Percentiles rank a stretch among this genome's conserved stretches.
phyloP scores from a whole-genome alignment of 306 rosid genomes.

The Quercus aquifolioides region DNA sequence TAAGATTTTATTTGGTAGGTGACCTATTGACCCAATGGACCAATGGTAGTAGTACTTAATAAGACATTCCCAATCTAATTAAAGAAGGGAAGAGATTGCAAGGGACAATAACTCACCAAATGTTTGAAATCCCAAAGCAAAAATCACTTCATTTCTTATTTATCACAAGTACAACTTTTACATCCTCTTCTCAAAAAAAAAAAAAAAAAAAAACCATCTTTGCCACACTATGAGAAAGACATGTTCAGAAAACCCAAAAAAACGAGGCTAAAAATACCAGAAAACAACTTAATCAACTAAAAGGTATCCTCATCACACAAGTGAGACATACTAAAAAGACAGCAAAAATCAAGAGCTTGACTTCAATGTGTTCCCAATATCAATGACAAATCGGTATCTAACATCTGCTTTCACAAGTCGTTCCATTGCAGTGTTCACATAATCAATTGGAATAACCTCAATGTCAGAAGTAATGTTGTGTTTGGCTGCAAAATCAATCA shows the following conservation, averaged over 20 bases:
- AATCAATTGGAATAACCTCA: neutral
- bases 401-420: constrained; percentile 1
- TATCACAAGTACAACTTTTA: too few species aligned
- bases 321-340: neutral
- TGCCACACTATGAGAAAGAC: too few species aligned
- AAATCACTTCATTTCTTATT: neutral
- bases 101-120: neutral
- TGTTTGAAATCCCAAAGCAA: neutral
- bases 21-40: too few species aligned
- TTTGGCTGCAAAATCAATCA: constrained; percentile 7
- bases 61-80: too few species aligned
- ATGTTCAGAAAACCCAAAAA: too few species aligned
- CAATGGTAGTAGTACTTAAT: too few species aligned
- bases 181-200: too few species aligned
- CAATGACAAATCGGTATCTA: constrained; percentile 3
- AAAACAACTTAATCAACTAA: neutral
- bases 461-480: neutral
- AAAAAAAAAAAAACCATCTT: too few species aligned
- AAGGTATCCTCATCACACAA: neutral
- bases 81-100: neutral
- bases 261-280: too few species aligned
- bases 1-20: too few species aligned
- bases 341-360: constrained; percentile 2
- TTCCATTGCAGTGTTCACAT: constrained; percentile 13
- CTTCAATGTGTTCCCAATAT: neutral